These are phyloP conservation scores for Ilex asprella DNA, from an alignment of 257 asterid species.

Conservation along the genomic window DNA sequence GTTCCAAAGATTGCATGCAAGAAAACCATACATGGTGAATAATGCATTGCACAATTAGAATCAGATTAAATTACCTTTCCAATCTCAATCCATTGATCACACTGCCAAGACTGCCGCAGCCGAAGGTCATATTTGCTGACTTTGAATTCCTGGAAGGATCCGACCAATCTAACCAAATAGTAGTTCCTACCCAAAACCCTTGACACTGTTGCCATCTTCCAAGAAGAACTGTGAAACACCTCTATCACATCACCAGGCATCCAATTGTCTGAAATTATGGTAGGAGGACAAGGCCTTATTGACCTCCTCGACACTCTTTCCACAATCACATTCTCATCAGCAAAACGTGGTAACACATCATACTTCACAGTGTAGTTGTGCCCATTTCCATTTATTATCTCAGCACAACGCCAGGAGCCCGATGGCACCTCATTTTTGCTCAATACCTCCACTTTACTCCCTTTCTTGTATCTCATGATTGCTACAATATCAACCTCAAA, in stretches of 20 bases:
- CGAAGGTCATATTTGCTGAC: constrained; percentile 25
- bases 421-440: constrained; percentile 25
- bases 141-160: constrained; percentile 23
- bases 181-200: constrained; percentile 17
- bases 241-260: constrained; percentile 34
- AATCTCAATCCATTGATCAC: constrained; percentile 29
- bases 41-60: not conserved
- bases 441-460: constrained; percentile 36
- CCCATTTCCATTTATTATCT: constrained; percentile 22
- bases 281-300: constrained; percentile 35
- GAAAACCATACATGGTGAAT: not conserved
- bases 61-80: constrained; percentile 29
- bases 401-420: constrained; percentile 37
- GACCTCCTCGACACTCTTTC: constrained; percentile 22
- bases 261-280: constrained; percentile 15
- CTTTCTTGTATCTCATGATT: constrained; percentile 32
- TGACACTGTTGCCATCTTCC: constrained; percentile 38
- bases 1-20: not conserved
- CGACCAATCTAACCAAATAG: constrained; percentile 30
- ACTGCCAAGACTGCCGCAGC: constrained; percentile 34
- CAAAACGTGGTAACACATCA: not conserved
- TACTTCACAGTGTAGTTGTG: constrained; percentile 25
- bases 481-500: not conserved
- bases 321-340: constrained; percentile 1
- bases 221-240: constrained; percentile 23